Evolutionary conservation across 31 red algal genomes (phyloP).

Genomic region (Endocladia muricata): DNA sequence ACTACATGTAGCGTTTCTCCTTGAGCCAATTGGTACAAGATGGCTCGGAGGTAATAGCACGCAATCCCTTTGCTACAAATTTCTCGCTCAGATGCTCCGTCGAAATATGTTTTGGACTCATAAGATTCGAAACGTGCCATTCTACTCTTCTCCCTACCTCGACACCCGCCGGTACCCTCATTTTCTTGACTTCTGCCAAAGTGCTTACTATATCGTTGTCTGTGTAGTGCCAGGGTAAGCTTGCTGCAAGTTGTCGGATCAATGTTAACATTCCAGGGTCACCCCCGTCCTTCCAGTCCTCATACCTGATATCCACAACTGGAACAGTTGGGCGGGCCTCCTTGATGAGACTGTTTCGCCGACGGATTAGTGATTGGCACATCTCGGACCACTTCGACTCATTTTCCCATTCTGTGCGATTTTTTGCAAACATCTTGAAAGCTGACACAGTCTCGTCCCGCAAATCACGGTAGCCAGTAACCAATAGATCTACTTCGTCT

Average conservation of each 20-base stretch:
- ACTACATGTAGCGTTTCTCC: slow-evolving; percentile 30
- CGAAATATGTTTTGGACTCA: slow-evolving; percentile 50
- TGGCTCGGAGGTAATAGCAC: slow-evolving; percentile 21
- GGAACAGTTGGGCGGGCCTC: slow-evolving; percentile 28
- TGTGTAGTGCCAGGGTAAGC: slow-evolving; percentile 36
- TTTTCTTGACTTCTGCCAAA: slow-evolving; percentile 18
- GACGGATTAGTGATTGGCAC: slow-evolving; percentile 37
- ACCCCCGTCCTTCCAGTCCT: slow-evolving; percentile 30
- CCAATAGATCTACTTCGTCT: slow-evolving; percentile 43
- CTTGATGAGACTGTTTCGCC: slow-evolving; percentile 35
- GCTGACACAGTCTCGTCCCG: slow-evolving; percentile 41
- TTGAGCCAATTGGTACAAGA: slow-evolving; percentile 21
- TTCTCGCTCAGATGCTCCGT: slow-evolving; percentile 17
- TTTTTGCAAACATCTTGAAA: slow-evolving; percentile 46
- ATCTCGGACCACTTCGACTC: slow-evolving; percentile 28
- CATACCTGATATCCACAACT: slow-evolving; percentile 42
- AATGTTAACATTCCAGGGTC: slow-evolving; percentile 10
- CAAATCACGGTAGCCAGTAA: slow-evolving; percentile 42
- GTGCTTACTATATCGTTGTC: slow-evolving; percentile 9
- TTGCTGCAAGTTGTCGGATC: slow-evolving; percentile 20
- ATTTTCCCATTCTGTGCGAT: slow-evolving; percentile 36
- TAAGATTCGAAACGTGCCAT: slow-evolving; percentile 41
- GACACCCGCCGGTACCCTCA: slow-evolving; percentile 28
- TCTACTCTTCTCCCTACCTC: slow-evolving; percentile 7
- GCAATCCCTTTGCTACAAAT: slow-evolving; percentile 19